Conservation (phyloP, 495 filamentous ascomycete genomes). For the Letharia lupina region DNA sequence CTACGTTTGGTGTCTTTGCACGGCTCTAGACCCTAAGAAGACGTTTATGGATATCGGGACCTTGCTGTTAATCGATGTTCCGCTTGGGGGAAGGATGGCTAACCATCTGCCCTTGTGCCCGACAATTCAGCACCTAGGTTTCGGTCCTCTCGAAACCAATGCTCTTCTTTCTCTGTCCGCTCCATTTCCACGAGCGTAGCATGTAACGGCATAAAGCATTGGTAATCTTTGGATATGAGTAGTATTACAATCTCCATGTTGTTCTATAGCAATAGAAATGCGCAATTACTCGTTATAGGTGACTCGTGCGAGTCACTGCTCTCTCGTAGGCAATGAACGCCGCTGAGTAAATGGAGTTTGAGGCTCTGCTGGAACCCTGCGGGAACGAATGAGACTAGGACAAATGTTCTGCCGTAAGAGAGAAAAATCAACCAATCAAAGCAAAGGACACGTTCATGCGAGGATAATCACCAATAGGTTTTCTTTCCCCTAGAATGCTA, state of each 20-base stretch:
- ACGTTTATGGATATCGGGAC: background rate
- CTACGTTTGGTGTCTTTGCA: background rate
- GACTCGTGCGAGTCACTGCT: no score
- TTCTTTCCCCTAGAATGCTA: background rate
- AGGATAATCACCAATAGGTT: background rate
- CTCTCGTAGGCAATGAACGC: no score
- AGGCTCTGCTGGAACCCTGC: background rate
- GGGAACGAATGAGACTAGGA: background rate
- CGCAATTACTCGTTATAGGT: no score
- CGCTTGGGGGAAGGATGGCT: no score
- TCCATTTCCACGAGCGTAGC: no score
- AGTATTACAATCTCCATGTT: background rate
- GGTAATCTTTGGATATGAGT: no score
- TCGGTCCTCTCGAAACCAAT: no score
- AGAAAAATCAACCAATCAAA: background rate
- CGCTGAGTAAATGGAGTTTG: background rate
- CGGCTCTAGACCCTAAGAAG: background rate
- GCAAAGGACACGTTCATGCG: slow-evolving; percentile 2
- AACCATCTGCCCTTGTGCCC: no score
- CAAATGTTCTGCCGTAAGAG: background rate
- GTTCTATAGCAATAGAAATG: background rate
- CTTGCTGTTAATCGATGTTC: no score
- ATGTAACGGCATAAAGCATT: no score
- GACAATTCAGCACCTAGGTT: no score
- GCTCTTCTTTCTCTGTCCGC: no score